Evolutionary conservation across 2,329 filamentous ascomycete species (phyloP), one percentile per base, ranked within the genome.

Genomic region (Ascochyta rabiei): DNA sequence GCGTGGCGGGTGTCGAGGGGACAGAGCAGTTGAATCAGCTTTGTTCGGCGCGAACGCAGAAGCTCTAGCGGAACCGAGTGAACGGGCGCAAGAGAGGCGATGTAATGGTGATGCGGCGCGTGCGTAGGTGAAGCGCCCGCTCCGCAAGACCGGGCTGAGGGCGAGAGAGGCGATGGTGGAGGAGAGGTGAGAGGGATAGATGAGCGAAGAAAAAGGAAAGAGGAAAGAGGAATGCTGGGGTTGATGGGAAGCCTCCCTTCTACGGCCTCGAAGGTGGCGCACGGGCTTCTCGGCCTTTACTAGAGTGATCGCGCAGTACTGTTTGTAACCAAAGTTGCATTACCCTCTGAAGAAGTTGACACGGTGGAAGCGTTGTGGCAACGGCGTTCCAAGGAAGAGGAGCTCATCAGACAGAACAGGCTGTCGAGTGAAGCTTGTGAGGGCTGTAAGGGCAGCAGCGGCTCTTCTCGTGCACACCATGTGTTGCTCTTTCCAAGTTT

Each of bases 201-300:
- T 55, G 55, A 57, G 59, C 40, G 61, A 53, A 54, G 59, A 61
- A 64, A 59, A 60, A 66, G 65, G 67, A 70, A 66, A 60, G 64
- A 64, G 67, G 69, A 66, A 65, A 59, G 62, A 66, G 65, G 68
- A 70, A 66, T 66, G 69, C 58, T 67, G 64, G 51, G 53, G 64
- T 60, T 69, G 65, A 66, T 64, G 69, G 63, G 64, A 69, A 64
- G 61, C 57, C 63, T 69, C 61, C 60, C 52, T 59, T 59, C 51
- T 58, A 57, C 56, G 57, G 61, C 56, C 56, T 64, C 60, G 55
- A 64, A 51, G 56, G 45, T 33, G 28, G 45, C 57, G 61, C 60
- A 60, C 62, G 64, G 59, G 52, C 59, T 53, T 43, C 37, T 58
- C 59, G 63, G 63, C 62, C 59, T 64, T 60, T 54, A 61, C 56